Percentiles rank a stretch among this genome's conserved stretches.
Conservation (phyloP, 192 early-diverging fungal species). For the Powellomyces hirtus region DNA sequence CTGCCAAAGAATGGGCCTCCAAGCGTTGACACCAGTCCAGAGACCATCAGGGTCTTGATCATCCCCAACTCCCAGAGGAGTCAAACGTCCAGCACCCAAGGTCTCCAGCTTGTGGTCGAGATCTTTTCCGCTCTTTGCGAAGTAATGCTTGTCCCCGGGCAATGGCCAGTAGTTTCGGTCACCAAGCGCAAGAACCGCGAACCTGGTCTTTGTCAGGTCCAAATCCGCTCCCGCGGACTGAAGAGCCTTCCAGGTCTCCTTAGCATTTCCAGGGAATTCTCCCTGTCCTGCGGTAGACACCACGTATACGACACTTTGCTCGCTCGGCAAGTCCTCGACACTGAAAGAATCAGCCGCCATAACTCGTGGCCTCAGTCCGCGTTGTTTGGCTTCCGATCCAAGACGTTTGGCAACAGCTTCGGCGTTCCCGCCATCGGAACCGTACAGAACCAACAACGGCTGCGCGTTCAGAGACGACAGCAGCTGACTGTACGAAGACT, state of each 20-base stretch:
- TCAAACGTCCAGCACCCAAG: constrained; percentile 70
- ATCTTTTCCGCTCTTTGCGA: constrained; percentile 87
- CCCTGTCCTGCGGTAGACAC: constrained; percentile 93
- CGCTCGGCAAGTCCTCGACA: constrained; percentile 76
- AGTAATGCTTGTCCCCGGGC: constrained; percentile 85
- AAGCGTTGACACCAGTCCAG: constrained; percentile 75
- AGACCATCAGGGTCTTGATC: constrained; percentile 93
- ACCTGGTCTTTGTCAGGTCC: constrained; percentile 65
- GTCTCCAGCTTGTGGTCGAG: constrained; percentile 75
- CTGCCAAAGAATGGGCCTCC: constrained; percentile 80
- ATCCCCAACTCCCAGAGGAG: constrained; percentile 76
- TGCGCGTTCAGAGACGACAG: constrained; percentile 72
- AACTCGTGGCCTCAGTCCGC: constrained; percentile 73
- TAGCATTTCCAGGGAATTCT: constrained; percentile 88
- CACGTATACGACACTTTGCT: constrained; percentile 75
- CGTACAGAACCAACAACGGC: constrained; percentile 82
- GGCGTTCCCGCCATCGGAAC: constrained; percentile 88
- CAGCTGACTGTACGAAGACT: constrained; percentile 61
- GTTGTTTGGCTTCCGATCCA: constrained; percentile 77
- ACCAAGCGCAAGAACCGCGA: constrained; percentile 86
- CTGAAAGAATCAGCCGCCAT: constrained; percentile 80
- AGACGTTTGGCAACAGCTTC: constrained; percentile 81
- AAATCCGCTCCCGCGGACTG: constrained; percentile 53
- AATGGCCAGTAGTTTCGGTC: constrained; percentile 97
- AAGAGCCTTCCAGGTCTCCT: constrained; percentile 85